These are phyloP conservation scores for Dysphania ambrosioides DNA, from an alignment of 148 eudicot genomes.

Conservation along the genomic window DNA sequence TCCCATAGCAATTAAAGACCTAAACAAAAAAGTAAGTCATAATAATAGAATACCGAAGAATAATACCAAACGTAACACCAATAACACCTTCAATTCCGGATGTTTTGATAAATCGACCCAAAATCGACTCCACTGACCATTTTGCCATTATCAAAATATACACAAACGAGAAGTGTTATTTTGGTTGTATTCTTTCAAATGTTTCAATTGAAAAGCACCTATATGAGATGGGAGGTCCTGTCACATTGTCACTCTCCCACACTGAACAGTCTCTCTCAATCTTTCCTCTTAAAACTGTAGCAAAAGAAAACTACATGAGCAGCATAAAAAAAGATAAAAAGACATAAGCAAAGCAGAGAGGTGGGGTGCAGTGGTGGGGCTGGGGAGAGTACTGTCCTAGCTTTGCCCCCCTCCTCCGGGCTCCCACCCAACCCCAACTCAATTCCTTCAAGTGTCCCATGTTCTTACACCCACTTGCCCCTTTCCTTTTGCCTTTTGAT, in stretches of 20 bases:
- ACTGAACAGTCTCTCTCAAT: background rate
- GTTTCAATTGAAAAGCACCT: conserved; percentile 8
- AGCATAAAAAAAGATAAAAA: conserved; percentile 2
- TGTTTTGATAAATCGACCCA: too few relatives aligned
- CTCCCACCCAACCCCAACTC: conserved; percentile 35
- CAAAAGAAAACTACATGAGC: conserved; percentile 4
- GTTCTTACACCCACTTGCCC: conserved; percentile 30
- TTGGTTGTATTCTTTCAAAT: conserved; percentile 12
- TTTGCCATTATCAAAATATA: too few relatives aligned
- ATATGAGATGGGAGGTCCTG: conserved; percentile 31
- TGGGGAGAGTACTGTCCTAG: conserved; percentile 13
- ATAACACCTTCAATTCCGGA: too few relatives aligned
- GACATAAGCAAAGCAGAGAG: background rate
- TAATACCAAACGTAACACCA: too few relatives aligned
- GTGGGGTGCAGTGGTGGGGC: conserved; percentile 7
- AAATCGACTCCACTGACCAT: too few relatives aligned
- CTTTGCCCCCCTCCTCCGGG: conserved; percentile 54
- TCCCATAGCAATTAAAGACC: too few relatives aligned
- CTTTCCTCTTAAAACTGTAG: conserved; percentile 6
- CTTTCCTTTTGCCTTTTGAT: conserved; percentile 43
- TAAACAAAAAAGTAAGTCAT: too few relatives aligned
- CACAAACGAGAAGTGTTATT: too few relatives aligned
- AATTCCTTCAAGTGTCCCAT: conserved; percentile 3
- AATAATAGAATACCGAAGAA: too few relatives aligned
- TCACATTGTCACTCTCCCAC: background rate